A percentile compares a stretch with the other conserved stretches of the same genome.
phyloP scores from a whole-genome alignment of 176 grass and related monocot species.

The Oryza meridionalis region DNA sequence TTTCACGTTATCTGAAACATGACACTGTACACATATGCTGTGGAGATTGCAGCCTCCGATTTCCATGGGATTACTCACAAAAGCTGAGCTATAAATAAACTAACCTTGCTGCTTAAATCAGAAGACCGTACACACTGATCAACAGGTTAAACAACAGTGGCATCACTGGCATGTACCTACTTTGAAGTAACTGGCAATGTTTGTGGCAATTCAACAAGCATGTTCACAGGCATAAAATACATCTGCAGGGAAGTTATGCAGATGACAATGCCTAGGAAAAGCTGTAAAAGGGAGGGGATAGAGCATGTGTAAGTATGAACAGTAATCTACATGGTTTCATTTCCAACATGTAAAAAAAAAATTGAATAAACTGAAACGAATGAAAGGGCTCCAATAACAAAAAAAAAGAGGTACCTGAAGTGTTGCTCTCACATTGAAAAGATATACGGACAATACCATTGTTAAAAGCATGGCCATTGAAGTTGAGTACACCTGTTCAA shows the following conservation, averaged over 20 bases:
- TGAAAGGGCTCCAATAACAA: slow-evolving; percentile 10
- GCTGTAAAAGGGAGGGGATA: slow-evolving; percentile 58
- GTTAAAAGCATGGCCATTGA: slow-evolving; percentile 99
- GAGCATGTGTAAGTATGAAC: slow-evolving; percentile 39
- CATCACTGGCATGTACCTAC: slow-evolving; percentile 30
- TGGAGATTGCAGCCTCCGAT: slow-evolving; percentile 23
- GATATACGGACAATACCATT: slow-evolving; percentile 83
- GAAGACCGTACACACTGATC: slow-evolving; percentile 26
- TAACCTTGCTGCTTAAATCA: slow-evolving; percentile 14
- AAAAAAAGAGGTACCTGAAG: slow-evolving; percentile 63
- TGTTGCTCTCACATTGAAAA: slow-evolving; percentile 86
- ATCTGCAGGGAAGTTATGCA: slow-evolving; percentile 96
- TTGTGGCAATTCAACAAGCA: slow-evolving; percentile 82
- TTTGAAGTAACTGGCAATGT: slow-evolving; percentile 47
- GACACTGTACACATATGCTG: slow-evolving; percentile 8
- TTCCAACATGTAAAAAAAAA: slow-evolving; percentile 15
- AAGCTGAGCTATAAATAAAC: slow-evolving; percentile 14
- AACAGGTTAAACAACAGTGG: slow-evolving; percentile 34
- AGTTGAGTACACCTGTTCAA: slow-evolving; percentile 90
- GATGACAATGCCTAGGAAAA: slow-evolving; percentile 93
- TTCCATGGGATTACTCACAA: background rate
- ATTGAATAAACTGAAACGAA: background rate
- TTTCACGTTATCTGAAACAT: slow-evolving; percentile 31
- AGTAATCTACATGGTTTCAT: slow-evolving; percentile 25
- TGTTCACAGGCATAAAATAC: slow-evolving; percentile 93